phyloP scores from a whole-genome alignment of 2,329 filamentous ascomycete genomes.

The Colletotrichum truncatum region DNA sequence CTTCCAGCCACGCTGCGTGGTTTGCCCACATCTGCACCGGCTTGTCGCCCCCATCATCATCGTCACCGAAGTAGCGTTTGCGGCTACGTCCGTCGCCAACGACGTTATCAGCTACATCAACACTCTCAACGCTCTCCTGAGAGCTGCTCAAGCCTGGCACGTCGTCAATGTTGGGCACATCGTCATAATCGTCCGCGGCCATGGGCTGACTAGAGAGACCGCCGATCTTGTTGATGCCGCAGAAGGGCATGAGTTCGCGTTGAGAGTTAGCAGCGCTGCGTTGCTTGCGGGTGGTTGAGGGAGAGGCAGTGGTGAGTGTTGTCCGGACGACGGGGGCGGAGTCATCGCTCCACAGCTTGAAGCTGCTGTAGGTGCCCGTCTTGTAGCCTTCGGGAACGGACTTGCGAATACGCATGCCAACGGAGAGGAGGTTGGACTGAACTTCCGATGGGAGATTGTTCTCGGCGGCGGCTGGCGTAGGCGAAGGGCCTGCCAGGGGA shows the following conservation, averaged over 20 bases:
- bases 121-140: constrained; percentile 60
- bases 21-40: constrained; percentile 37
- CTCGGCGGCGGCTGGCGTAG: constrained; percentile 34
- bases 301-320: constrained; percentile 34
- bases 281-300: constrained; percentile 26
- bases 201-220: constrained; percentile 70
- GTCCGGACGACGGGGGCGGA: constrained; percentile 28
- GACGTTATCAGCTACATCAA: constrained; percentile 32
- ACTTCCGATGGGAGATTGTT: constrained; percentile 70
- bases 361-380: constrained; percentile 65
- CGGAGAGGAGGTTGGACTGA: constrained; percentile 85
- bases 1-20: constrained; percentile 43
- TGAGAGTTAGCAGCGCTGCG: constrained; percentile 39
- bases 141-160: constrained; percentile 62
- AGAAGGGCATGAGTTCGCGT: constrained; percentile 80
- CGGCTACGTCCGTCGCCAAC: constrained; percentile 40
- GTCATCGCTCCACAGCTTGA: constrained; percentile 60
- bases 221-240: constrained; percentile 80
- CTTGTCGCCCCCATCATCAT: constrained; percentile 46
- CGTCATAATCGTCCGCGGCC: constrained; percentile 34
- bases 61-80: constrained; percentile 59
- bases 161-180: constrained; percentile 44
- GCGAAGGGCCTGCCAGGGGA: constrained; percentile 30
- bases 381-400: constrained; percentile 95
- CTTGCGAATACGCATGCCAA: constrained; percentile 95